Base-by-base conservation (phyloP, 352 stramenopile genomes). In the Peronospora belbahrii region DNA sequence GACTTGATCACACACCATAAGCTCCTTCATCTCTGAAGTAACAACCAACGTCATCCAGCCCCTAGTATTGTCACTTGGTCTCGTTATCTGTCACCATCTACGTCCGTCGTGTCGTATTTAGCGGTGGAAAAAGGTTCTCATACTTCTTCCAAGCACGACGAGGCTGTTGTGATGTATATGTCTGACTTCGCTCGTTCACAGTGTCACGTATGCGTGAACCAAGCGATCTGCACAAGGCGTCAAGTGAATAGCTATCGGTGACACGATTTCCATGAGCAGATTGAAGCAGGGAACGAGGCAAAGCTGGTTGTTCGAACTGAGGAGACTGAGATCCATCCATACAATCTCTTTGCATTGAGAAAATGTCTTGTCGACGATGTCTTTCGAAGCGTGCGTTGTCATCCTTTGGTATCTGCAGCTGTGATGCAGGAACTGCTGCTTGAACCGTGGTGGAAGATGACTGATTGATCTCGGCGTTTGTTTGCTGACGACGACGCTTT, bases 71-170 rank as follows among this genome's bases (percentile, higher is more conserved):
- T 24, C 24, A 22, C 43, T 53, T 53, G 8, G 24, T 3, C 24
- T 44, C 15, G 7, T 20, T 34, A 9, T 67, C 23, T 37, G 47
- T 23, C 28, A 77, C 61, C 51, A 61, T 57, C 28, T 54, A 40
- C 50, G 66, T 65, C n/a, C 76, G 24, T 7, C 35, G 53, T 6
- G 61, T 57, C 63, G 77, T 72, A 25, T 64, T 51, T 22, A 80
- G 42, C 9, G 65, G 49, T 11, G 68, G 68, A 30, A 74, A 72
- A 11, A 80, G 53, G 19, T 52, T 56, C 22, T 72, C 67, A 32
- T 70, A 74, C 10, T 46, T 56, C 39, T 73, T 76, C 56, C 65
- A 80, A 38, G 33, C 44, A 15, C 59, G 65, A 17, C 48, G 39
- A 30, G 37, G 43, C 44, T 50, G 42, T 13, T 18, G 23, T 43